These are phyloP conservation scores for Ananas comosus DNA, from an alignment of 176 grass and related monocot genomes.

Conservation along the genomic window DNA sequence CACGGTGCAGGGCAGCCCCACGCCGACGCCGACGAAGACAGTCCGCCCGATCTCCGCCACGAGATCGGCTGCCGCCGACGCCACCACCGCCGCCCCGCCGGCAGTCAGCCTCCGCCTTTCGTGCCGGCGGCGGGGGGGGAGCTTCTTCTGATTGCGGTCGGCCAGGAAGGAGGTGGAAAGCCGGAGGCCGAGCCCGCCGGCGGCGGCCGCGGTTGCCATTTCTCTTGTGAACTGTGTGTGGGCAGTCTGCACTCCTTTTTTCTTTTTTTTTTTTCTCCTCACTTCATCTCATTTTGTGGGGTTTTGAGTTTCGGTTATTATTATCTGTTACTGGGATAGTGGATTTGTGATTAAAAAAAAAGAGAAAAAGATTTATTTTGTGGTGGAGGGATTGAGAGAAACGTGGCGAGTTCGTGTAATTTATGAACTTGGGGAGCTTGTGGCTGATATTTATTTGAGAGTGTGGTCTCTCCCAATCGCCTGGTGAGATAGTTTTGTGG, in stretches of 20 bases:
- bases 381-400: background rate
- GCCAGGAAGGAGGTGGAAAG: slow-evolving; percentile 64
- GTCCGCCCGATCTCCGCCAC: slow-evolving; percentile 39
- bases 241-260: background rate
- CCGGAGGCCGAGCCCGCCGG: slow-evolving; percentile 33
- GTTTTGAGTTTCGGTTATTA: no score
- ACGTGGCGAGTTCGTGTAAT: background rate
- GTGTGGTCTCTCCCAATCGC: background rate
- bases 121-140: slow-evolving; percentile 14
- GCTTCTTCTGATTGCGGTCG: slow-evolving; percentile 28
- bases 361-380: background rate
- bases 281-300: no score
- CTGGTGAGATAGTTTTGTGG: background rate
- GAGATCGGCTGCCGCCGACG: slow-evolving; percentile 16
- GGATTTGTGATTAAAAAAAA: no score
- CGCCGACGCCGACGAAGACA: slow-evolving; percentile 78
- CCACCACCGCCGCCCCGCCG: background rate
- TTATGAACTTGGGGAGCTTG: background rate
- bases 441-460: background rate
- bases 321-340: no score
- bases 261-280: no score
- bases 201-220: slow-evolving; percentile 30
- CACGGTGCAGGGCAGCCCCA: slow-evolving; percentile 95
- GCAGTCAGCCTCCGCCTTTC: slow-evolving; percentile 3
- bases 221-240: background rate